These are phyloP conservation scores for Eucalyptus urophylla DNA, from an alignment of 345 rosid genomes.

Conservation along the genomic window DNA sequence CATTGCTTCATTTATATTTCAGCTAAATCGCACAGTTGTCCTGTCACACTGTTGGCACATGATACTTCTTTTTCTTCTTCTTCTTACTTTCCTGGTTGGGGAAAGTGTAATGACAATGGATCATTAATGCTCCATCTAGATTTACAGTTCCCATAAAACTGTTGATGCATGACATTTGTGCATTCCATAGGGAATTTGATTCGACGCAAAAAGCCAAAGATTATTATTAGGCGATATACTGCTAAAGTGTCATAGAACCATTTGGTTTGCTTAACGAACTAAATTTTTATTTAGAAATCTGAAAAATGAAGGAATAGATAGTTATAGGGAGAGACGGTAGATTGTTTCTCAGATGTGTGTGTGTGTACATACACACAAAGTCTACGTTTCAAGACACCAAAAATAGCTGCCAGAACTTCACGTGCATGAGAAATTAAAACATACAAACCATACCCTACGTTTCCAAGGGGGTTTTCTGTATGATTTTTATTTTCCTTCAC, in stretches of 20 bases:
- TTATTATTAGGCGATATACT: neutral
- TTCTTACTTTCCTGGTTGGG: neutral
- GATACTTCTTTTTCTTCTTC: neutral
- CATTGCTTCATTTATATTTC: neutral
- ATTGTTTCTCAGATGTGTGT: neutral
- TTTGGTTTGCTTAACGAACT: neutral
- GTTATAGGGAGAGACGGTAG: neutral
- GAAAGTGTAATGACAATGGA: neutral
- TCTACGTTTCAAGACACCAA: neutral
- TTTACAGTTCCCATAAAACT: neutral
- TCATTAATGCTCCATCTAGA: neutral
- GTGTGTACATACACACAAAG: neutral
- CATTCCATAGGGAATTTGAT: neutral
- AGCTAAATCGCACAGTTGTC: neutral
- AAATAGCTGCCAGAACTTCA: neutral
- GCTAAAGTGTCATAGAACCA: neutral
- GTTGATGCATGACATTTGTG: neutral
- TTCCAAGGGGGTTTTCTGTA: neutral
- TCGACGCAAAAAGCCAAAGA: neutral
- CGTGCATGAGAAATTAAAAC: neutral
- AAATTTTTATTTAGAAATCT: neutral
- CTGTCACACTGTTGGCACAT: neutral
- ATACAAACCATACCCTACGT: neutral
- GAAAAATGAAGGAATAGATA: neutral
- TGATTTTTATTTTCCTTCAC: neutral